These are phyloP conservation scores for Leccinellum rugosiceps DNA, from an alignment of 768 basidiomycete species.

Conservation along the genomic window DNA sequence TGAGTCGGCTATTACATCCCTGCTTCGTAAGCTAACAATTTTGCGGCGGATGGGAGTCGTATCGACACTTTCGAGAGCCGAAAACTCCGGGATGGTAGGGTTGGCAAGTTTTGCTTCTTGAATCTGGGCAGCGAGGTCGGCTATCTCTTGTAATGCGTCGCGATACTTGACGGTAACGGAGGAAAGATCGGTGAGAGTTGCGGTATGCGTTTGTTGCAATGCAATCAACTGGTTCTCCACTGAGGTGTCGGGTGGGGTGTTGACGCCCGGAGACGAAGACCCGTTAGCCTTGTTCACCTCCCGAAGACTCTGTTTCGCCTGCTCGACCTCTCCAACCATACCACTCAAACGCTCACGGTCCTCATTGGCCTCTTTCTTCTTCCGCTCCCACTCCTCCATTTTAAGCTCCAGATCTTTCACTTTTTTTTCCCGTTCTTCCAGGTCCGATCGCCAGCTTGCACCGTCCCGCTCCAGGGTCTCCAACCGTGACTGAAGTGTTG, in stretches of 20 bases:
- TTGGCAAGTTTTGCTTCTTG: conserved; percentile 78
- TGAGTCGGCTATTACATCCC: conserved; percentile 45
- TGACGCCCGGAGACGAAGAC: conserved; percentile 29
- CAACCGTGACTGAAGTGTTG: conserved; percentile 66
- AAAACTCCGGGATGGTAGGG: conserved; percentile 40
- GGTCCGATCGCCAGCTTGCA: conserved; percentile 77
- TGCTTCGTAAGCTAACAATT: conserved; percentile 46
- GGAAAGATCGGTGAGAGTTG: conserved; percentile 76
- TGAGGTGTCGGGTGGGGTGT: conserved; percentile 36
- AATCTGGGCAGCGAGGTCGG: conserved; percentile 88
- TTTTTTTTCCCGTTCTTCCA: conserved; percentile 78
- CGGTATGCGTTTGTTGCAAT: conserved; percentile 80
- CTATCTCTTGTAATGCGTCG: conserved; percentile 87
- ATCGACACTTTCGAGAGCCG: conserved; percentile 42
- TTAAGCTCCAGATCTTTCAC: conserved; percentile 75
- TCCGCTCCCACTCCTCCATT: conserved; percentile 76
- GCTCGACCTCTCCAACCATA: conserved; percentile 67
- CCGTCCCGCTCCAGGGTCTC: conserved; percentile 69
- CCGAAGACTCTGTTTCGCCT: conserved; percentile 67
- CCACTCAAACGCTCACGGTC: conserved; percentile 63
- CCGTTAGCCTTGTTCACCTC: conserved; percentile 31
- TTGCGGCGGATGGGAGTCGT: conserved; percentile 47
- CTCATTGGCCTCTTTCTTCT: conserved; percentile 63
- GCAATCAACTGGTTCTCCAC: conserved; percentile 62
- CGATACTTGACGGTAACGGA: conserved; percentile 79